Percentiles rank a stretch among this genome's conserved stretches.
These are phyloP conservation scores for Crithidia fasciculata DNA, from an alignment of 208 protist genomes.

Conservation along the genomic window DNA sequence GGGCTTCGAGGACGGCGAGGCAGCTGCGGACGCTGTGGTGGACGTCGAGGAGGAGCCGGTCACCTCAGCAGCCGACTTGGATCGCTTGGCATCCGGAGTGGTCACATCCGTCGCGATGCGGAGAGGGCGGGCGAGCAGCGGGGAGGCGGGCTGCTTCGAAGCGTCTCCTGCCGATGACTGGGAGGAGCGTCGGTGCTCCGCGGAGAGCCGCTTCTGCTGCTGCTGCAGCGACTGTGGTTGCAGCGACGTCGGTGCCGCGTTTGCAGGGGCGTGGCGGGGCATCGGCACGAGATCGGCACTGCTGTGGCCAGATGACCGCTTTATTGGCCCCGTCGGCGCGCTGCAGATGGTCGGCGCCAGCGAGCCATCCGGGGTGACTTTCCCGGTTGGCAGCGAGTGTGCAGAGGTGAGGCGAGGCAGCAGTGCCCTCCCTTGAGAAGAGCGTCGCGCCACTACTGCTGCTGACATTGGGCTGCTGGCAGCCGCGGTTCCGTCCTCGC, in stretches of 20 bases:
- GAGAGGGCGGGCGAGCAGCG: not conserved
- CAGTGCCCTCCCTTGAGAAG: not conserved
- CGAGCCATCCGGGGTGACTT: not conserved
- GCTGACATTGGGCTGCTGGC: not conserved
- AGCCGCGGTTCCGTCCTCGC: too few species aligned
- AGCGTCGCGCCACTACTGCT: not conserved
- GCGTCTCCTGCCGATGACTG: not conserved
- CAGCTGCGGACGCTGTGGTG: not conserved
- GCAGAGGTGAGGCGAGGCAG: slow-evolving; percentile 7
- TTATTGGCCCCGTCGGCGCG: not conserved
- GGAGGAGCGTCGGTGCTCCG: too few species aligned
- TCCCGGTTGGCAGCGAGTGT: not conserved
- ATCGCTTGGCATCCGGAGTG: not conserved
- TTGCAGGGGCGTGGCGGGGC: not conserved
- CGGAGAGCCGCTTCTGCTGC: not conserved
- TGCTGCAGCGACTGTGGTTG: not conserved
- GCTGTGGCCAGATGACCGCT: not conserved
- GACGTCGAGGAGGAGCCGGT: slow-evolving; percentile 5
- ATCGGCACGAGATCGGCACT: not conserved
- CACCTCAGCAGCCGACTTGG: not conserved
- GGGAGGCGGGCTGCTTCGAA: too few species aligned
- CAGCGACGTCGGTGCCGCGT: not conserved
- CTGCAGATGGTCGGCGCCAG: not conserved
- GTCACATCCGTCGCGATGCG: not conserved
- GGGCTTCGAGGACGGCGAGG: not conserved